These are phyloP conservation scores for Suillus decipiens DNA, from an alignment of 768 basidiomycete genomes.

Conservation along the genomic window DNA sequence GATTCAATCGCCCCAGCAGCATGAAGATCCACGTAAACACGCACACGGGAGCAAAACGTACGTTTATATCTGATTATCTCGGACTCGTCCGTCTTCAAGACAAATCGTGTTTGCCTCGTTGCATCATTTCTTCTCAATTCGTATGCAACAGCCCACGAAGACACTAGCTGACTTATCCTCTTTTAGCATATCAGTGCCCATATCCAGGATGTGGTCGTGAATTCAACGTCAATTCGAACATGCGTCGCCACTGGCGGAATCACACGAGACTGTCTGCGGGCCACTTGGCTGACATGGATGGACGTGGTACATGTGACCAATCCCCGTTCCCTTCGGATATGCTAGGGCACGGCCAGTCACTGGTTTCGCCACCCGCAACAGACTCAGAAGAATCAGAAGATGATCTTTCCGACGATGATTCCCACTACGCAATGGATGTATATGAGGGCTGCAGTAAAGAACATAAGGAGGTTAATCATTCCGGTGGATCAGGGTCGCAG, in stretches of 20 bases:
- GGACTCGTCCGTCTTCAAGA: background rate
- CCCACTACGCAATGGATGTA: conserved; percentile 25
- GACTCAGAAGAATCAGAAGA: conserved; percentile 25
- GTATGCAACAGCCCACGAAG: background rate
- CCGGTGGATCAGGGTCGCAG: conserved; percentile 8
- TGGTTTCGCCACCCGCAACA: conserved; percentile 33
- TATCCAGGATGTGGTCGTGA: conserved; percentile 73
- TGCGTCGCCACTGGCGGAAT: conserved; percentile 78
- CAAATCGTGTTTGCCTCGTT: conserved; percentile 8
- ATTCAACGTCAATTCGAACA: conserved; percentile 85
- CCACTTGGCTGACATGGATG: conserved; percentile 21
- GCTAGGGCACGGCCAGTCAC: conserved; percentile 14
- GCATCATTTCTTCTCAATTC: conserved; percentile 6
- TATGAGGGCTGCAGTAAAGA: conserved; percentile 5
- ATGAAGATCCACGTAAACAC: conserved; percentile 45
- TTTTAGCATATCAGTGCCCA: conserved; percentile 70
- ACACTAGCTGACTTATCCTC: conserved; percentile 18
- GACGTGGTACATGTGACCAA: conserved; percentile 18
- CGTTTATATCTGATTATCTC: conserved; percentile 20
- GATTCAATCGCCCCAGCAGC: conserved; percentile 44
- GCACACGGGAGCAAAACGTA: conserved; percentile 41
- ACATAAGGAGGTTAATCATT: conserved; percentile 21
- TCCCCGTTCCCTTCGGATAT: conserved; percentile 9
- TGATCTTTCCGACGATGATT: conserved; percentile 27
- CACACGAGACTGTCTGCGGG: conserved; percentile 41